Base-by-base conservation (phyloP, 306 rosid genomes). In the Cucurbita ficifolia region DNA sequence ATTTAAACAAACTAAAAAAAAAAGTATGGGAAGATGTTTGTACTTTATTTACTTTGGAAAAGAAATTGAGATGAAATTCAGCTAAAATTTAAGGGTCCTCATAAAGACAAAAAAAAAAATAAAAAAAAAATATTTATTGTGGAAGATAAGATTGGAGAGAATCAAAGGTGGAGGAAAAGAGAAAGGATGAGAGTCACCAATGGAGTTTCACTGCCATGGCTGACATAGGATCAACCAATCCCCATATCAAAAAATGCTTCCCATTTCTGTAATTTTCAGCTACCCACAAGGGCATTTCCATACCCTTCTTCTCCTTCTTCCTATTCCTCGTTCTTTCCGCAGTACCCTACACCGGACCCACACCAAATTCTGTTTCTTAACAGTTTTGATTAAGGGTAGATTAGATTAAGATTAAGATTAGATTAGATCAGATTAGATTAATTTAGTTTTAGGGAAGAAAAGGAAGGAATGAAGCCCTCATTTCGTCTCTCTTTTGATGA, bases 371-470 rank as follows among this genome's bases (percentile, higher is more conserved):
- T 48, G 4, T 49, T 5, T 14, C 12, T 49, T 14, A 49, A 49
- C n/a, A 14, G 13, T 49, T 49, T 49, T 24, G 14, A 18, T 40
- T 42, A n/a, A 17, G 29, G 36, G 1, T 18, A 18, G 22, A 45
- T 49, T 14, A 49, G 53, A 49, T 45, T 45, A 45, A 19, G 54
- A 67, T 45, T 22, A 19, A 22, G 33, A 29, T 29, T 29, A 24
- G 22, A 45, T 49, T 14, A 49, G 52, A 48, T 42, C 8, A 45
- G 49, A 45, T 49, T 49, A 19, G 54, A 67, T 45, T 22, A 19
- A 22, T 5, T 12, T 65, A 43, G 11, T 19, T 65, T 63, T n/a
- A 39, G 50, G 70, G 21, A 17, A 22, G 80, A 89, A 89, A 79
- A 83, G n/a, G 14, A 59, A 33, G 3, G 45, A 60, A 29, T 2